Evolutionary conservation across 2,329 filamentous ascomycete genomes (phyloP), one percentile per base, ranked within the genome.

Genomic region (Alternaria tenuissima): DNA sequence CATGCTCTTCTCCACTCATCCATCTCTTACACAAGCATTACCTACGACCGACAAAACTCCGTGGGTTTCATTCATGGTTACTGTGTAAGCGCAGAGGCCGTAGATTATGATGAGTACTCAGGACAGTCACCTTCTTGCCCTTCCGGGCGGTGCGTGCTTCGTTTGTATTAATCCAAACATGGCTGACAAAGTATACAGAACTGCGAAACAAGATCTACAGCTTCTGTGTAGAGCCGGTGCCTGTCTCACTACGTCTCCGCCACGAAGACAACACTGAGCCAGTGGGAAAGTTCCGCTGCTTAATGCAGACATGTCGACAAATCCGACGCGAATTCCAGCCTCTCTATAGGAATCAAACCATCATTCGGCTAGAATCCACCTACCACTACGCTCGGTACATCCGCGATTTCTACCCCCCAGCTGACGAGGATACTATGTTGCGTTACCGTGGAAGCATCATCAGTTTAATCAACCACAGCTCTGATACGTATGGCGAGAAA

Each of bases 261-360:
- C 38, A 43, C 11, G 51, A 43, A 14, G 38, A 54, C 4, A 11
- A 42, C 5, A 24, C 22, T 16, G 7, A 44, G 20, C 41, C 39
- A 24, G 51, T 43, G 16, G 51, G 51, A 16, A 30, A 32, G 20
- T 44, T 18, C 24, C 26, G 51, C 18, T 41, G 38, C 38, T 34
- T 54, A 24, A 24, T 39, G 39, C 38, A 54, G 28, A 54, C 51
- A 32, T 67, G 59, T 43, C 57, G 51, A 14, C 61, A 63, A 36
- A 62, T 70, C 24, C 66, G 67, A 22, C 12, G 42, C 12, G 66
- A 70, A 43, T 69, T 63, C 52, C 62, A 53, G 1, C 53, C 59
- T 1, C 32, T 51, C 6, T 69, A 63, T 56, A 44, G 61, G 20
- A 14, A 38, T 3, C 26, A 54, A 11, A 54, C 51, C 2, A 32